Evolutionary conservation across 192 early-diverging fungal species (phyloP).

Genomic region (Umbelopsis sp.): DNA sequence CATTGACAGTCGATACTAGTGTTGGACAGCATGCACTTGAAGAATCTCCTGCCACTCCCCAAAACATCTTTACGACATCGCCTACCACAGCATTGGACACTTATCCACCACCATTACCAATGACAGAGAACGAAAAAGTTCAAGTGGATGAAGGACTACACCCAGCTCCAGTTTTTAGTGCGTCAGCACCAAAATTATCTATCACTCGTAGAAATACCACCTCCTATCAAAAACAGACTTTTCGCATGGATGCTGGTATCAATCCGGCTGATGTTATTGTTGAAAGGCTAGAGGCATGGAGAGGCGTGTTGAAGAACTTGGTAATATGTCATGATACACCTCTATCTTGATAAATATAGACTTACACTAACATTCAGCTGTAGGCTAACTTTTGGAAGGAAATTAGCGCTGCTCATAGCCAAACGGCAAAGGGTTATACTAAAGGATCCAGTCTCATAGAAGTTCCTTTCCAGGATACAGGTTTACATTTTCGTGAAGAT

Average conservation of each 20-base stretch:
- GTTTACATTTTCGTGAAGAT: constrained; percentile 24
- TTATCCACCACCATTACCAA: neutral
- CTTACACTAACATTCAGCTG: neutral
- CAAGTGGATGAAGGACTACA: neutral
- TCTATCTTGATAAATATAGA: neutral
- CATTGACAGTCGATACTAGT: neutral
- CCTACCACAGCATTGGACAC: neutral
- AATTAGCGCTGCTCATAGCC: constrained; percentile 20
- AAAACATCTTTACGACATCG: neutral
- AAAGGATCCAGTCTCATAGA: constrained; percentile 4
- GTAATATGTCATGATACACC: neutral
- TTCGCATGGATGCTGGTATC: constrained; percentile 31
- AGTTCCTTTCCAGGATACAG: constrained; percentile 16
- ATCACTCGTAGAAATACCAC: neutral
- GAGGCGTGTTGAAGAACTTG: constrained; percentile 28
- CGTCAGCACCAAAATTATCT: constrained; percentile 19
- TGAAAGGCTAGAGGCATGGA: constrained; percentile 27
- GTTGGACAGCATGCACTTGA: neutral
- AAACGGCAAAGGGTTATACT: constrained; percentile 16
- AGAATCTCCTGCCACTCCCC: neutral
- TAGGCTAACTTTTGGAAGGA: constrained; percentile 32
- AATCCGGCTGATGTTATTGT: constrained; percentile 24
- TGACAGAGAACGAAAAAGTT: neutral
- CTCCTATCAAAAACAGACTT: constrained; percentile 26
- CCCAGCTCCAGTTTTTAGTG: constrained; percentile 30